Percentiles rank a stretch among this genome's conserved stretches.
These are phyloP conservation scores for Suhomyces bokatorum DNA, from an alignment of 1,139 yeast species.

Conservation along the genomic window DNA sequence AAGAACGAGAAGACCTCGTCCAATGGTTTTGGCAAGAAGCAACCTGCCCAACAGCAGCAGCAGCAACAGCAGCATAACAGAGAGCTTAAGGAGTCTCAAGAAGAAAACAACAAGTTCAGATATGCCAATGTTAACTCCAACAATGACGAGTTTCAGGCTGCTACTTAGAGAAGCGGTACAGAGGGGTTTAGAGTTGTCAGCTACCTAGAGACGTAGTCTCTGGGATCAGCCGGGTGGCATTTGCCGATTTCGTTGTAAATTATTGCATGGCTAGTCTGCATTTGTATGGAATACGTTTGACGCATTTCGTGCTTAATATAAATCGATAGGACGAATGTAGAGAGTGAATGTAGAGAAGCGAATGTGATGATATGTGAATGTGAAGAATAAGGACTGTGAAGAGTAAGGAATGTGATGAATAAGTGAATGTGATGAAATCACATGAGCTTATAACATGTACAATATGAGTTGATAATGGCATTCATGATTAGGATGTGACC, in stretches of 20 bases:
- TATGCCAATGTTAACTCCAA: constrained; percentile 48
- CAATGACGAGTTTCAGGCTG: constrained; percentile 49
- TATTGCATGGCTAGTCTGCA: constrained; percentile 14
- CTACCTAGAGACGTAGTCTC: too few species aligned
- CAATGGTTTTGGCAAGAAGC: constrained; percentile 61
- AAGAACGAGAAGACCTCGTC: constrained; percentile 83
- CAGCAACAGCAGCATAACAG: constrained; percentile 29
- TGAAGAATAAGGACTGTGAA: too few species aligned
- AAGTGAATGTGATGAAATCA: too few species aligned
- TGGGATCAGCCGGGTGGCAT: constrained; percentile 1
- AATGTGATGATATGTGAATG: too few species aligned
- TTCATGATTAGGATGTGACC: too few species aligned
- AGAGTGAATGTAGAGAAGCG: too few species aligned
- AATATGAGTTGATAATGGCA: too few species aligned
- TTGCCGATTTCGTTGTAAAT: constrained; percentile 10
- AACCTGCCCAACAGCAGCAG: constrained; percentile 36
- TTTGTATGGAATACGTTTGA: constrained; percentile 5
- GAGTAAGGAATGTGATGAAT: too few species aligned
- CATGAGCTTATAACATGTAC: too few species aligned
- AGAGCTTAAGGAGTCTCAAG: constrained; percentile 38
- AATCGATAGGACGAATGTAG: constrained; percentile 5
- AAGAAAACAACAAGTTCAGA: constrained; percentile 46
- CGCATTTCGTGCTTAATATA: constrained; percentile 9
- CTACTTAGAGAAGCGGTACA: constrained; percentile 18
- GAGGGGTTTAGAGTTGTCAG: not conserved